These are phyloP conservation scores for Brassica nigra DNA, from an alignment of 345 rosid genomes.

Conservation along the genomic window DNA sequence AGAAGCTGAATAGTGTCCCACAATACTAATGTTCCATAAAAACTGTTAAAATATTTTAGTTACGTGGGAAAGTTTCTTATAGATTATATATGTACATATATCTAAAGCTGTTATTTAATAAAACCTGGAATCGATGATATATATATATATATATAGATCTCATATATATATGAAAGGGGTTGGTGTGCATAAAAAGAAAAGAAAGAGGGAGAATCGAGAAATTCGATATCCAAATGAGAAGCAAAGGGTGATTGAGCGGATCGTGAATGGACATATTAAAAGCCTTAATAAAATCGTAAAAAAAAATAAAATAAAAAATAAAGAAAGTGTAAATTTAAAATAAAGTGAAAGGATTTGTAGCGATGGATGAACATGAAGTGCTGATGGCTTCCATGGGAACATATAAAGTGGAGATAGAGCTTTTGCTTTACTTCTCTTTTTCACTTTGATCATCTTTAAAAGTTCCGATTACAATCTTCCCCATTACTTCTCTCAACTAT, in stretches of 20 bases:
- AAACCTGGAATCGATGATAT: conserved; percentile 1
- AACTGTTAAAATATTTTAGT: not conserved
- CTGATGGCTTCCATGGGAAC: conserved; percentile 33
- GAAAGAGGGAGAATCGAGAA: conserved; percentile 36
- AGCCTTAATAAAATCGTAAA: not conserved
- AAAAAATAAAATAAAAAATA: not conserved
- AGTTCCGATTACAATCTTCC: conserved; percentile 42
- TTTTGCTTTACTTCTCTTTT: conserved; percentile 45
- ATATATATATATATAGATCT: not conserved
- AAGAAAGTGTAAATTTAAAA: conserved; percentile 27
- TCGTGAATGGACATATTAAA: conserved; percentile 37
- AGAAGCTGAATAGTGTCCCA: not conserved
- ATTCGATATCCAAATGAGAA: conserved; percentile 44
- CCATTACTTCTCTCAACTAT: conserved; percentile 24
- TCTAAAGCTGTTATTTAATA: conserved; percentile 10
- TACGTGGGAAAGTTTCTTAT: not conserved
- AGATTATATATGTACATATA: not conserved
- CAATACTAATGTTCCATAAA: not conserved
- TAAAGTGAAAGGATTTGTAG: conserved; percentile 34
- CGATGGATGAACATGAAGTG: conserved; percentile 40
- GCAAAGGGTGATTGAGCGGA: conserved; percentile 40
- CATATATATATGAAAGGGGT: conserved; percentile 24
- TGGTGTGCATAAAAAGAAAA: conserved; percentile 23
- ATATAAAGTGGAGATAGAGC: conserved; percentile 34
- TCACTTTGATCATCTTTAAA: conserved; percentile 44